These are phyloP conservation scores for Xylariaceae sp. DNA, from an alignment of 2,329 filamentous ascomycete genomes.

Conservation along the genomic window DNA sequence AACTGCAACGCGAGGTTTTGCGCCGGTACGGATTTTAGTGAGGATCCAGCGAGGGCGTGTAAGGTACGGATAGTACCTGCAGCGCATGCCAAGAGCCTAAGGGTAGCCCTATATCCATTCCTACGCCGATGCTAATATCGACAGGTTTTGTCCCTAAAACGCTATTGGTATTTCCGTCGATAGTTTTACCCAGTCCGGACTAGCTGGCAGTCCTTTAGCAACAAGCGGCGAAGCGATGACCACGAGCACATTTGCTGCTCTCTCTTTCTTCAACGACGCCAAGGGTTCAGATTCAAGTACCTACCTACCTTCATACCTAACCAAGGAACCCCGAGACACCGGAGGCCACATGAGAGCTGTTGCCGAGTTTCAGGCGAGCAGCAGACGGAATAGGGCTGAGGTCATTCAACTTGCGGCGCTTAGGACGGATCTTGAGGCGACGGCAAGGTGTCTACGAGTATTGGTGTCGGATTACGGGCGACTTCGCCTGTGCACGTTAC, in stretches of 20 bases:
- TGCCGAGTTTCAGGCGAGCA: neutral
- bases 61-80: neutral
- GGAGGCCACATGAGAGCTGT: neutral
- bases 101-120: neutral
- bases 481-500: too few species aligned
- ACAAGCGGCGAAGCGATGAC: neutral
- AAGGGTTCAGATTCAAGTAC: too few species aligned
- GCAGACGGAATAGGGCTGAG: neutral
- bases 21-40: too few species aligned
- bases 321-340: neutral
- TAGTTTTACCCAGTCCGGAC: slow-evolving; percentile 5
- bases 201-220: too few species aligned
- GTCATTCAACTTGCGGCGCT: neutral
- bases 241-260: neutral
- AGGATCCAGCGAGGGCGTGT: too few species aligned
- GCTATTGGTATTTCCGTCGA: slow-evolving; percentile 5
- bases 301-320: too few species aligned
- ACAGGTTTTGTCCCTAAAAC: neutral
- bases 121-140: neutral
- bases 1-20: too few species aligned
- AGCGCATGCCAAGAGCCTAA: too few species aligned
- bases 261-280: too few species aligned
- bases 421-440: too few species aligned
- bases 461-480: too few species aligned
- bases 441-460: too few species aligned